These are phyloP conservation scores for Setaria italica DNA, from an alignment of 202 grass and related monocot species.

Conservation along the genomic window DNA sequence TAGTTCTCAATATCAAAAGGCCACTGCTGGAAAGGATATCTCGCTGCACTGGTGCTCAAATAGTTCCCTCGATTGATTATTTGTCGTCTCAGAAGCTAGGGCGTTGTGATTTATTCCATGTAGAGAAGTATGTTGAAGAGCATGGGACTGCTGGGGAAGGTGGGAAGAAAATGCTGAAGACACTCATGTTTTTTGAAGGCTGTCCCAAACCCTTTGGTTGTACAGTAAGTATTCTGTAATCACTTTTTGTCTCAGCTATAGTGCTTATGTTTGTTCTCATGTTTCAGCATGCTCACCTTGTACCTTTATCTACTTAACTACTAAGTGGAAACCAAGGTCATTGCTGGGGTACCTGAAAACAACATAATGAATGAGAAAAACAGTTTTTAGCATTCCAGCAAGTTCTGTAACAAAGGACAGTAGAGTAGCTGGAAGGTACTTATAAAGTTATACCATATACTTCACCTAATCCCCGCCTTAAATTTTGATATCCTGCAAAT, in stretches of 20 bases:
- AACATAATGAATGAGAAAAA: neutral
- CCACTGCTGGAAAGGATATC: conserved; percentile 94
- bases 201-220: conserved; percentile 95
- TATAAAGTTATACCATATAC: neutral
- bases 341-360: neutral
- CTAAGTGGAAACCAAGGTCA: neutral
- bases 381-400: neutral
- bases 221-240: conserved; percentile 92
- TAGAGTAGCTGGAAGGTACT: neutral
- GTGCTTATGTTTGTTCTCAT: neutral
- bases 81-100: conserved; percentile 90
- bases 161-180: conserved; percentile 87
- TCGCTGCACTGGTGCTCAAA: conserved; percentile 90
- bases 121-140: conserved; percentile 94
- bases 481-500: neutral
- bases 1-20: conserved; percentile 95
- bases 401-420: conserved; percentile 6
- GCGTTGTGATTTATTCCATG: conserved; percentile 90
- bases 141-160: conserved; percentile 79
- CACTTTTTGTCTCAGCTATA: conserved; percentile 31
- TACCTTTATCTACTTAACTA: conserved; percentile 20
- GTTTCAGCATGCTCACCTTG: neutral
- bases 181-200: conserved; percentile 97
- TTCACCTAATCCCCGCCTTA: neutral
- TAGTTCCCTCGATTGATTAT: conserved; percentile 94